Evolutionary conservation across 768 basidiomycete genomes (phyloP).

Genomic region (Suillus weaverae): DNA sequence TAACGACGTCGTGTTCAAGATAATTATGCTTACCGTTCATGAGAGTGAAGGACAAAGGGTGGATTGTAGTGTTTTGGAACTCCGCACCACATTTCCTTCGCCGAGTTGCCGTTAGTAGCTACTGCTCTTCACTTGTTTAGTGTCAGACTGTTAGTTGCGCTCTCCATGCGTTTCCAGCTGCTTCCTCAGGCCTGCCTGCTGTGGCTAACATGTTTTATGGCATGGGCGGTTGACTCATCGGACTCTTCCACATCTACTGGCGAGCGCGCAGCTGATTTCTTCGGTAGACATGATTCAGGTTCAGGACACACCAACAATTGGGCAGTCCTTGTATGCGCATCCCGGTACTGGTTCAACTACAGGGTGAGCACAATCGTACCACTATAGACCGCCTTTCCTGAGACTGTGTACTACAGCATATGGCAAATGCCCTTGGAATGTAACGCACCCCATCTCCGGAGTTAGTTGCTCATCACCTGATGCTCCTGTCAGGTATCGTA

Average conservation of each 20-base stretch:
- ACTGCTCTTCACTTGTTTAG: background rate
- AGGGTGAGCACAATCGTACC: conserved; percentile 56
- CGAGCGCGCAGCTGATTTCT: conserved; percentile 46
- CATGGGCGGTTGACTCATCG: conserved; percentile 34
- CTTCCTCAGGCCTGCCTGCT: conserved; percentile 21
- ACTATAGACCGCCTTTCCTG: background rate
- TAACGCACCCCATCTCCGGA: conserved; percentile 28
- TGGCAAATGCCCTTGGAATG: conserved; percentile 98
- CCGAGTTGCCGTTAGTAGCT: conserved; percentile 28
- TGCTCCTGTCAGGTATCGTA: conserved; percentile 75
- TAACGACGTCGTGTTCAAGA: conserved; percentile 2
- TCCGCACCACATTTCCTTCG: conserved; percentile 20
- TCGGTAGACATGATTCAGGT: conserved; percentile 38
- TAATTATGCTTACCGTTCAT: conserved; percentile 30
- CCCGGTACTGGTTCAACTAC: conserved; percentile 99
- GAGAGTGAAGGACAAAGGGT: conserved; percentile 15
- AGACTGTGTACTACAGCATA: conserved; percentile 62
- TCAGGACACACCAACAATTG: conserved; percentile 91
- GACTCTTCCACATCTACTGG: conserved; percentile 23
- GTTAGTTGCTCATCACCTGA: conserved; percentile 8
- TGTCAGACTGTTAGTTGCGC: background rate
- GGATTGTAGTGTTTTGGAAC: conserved; percentile 20
- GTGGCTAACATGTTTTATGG: conserved; percentile 35
- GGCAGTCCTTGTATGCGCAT: conserved; percentile 95
- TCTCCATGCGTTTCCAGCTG: conserved; percentile 27